Percentiles rank a stretch among this genome's conserved stretches.
Evolutionary conservation across 2,329 filamentous ascomycete species (phyloP).

Genomic region (Colletotrichum salicis): DNA sequence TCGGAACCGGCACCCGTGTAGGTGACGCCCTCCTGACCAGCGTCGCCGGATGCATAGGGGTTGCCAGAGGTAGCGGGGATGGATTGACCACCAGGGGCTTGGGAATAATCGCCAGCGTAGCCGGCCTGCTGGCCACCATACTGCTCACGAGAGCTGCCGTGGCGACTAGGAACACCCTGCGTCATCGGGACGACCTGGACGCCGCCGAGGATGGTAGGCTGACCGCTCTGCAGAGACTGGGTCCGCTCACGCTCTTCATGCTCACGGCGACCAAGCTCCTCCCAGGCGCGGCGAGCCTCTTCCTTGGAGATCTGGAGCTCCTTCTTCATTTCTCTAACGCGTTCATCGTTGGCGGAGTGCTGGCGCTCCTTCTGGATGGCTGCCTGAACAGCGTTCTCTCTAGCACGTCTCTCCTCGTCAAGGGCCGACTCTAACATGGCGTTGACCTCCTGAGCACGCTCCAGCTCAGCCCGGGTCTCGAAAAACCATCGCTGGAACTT

Average conservation of each 20-base stretch:
- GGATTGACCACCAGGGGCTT: conserved; percentile 55
- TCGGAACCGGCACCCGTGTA: conserved; percentile 58
- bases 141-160: conserved; percentile 56
- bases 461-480: conserved; percentile 88
- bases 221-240: conserved; percentile 84
- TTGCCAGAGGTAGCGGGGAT: conserved; percentile 43
- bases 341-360: conserved; percentile 76
- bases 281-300: conserved; percentile 94
- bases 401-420: conserved; percentile 77
- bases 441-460: conserved; percentile 83
- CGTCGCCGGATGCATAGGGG: conserved; percentile 37
- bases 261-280: conserved; percentile 92
- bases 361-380: conserved; percentile 75
- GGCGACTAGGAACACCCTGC: conserved; percentile 71
- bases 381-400: conserved; percentile 73
- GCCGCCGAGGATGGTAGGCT: conserved; percentile 89
- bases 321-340: conserved; percentile 89
- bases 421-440: conserved; percentile 81
- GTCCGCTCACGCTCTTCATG: conserved; percentile 92
- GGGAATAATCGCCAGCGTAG: conserved; percentile 51
- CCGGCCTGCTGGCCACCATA: conserved; percentile 42
- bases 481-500: conserved; percentile 99
- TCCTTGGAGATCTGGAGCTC: conserved; percentile 96
- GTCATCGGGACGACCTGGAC: conserved; percentile 96
- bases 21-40: conserved; percentile 26